Evolutionary conservation across 78 protist genomes (phyloP).

Genomic region (Dictyostelium intermedium): DNA sequence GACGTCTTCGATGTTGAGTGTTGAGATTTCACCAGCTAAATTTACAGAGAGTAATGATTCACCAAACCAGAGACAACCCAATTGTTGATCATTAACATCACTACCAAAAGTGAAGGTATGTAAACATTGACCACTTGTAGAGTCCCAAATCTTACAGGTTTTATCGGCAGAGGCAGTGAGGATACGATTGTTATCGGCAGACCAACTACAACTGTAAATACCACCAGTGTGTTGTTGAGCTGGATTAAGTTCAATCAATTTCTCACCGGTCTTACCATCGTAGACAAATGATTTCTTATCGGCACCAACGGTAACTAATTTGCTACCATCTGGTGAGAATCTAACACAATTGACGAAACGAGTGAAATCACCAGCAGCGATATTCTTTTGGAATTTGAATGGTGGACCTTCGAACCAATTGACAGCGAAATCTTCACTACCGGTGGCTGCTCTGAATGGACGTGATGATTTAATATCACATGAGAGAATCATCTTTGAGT

Average conservation of each 20-base stretch:
- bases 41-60: conserved; percentile 76
- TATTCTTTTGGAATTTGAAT: conserved; percentile 89
- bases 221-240: conserved; percentile 85
- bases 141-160: conserved; percentile 88
- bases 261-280: conserved; percentile 95
- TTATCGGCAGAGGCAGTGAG: conserved; percentile 92
- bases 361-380: conserved; percentile 54
- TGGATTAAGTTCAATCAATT: conserved; percentile 55
- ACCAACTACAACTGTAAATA: conserved; percentile 81
- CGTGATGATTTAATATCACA: conserved; percentile 87
- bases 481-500: conserved; percentile 86
- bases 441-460: conserved; percentile 94
- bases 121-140: conserved; percentile 64
- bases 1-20: conserved; percentile 61
- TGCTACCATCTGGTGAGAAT: conserved; percentile 89
- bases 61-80: conserved; percentile 91
- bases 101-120: conserved; percentile 60
- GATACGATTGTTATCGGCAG: conserved; percentile 80
- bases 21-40: conserved; percentile 84
- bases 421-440: conserved; percentile 81
- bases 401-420: conserved; percentile 91
- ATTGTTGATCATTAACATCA: conserved; percentile 86
- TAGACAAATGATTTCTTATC: conserved; percentile 86
- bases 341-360: conserved; percentile 92
- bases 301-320: conserved; percentile 69